These are phyloP conservation scores for Lecanicillium sp. DNA, from an alignment of 2,329 filamentous ascomycete genomes.

Conservation along the genomic window DNA sequence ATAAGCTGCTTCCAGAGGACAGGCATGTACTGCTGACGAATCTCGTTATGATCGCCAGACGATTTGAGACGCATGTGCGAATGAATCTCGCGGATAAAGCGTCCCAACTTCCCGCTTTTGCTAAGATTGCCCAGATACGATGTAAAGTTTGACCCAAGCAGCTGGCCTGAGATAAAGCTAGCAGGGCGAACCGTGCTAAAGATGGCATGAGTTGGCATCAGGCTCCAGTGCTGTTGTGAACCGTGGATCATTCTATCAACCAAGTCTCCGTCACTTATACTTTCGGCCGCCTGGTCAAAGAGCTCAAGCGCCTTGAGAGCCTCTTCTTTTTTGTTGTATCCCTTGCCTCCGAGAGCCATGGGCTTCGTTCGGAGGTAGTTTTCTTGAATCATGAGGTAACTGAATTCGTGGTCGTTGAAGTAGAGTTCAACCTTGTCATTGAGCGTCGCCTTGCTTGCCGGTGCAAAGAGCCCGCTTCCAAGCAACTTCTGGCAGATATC, in stretches of 20 bases:
- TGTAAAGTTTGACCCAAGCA: constrained; percentile 71
- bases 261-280: constrained; percentile 93
- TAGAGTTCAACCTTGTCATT: constrained; percentile 99
- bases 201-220: constrained; percentile 94
- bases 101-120: constrained; percentile 67
- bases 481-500: constrained; percentile 94
- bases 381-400: constrained; percentile 94
- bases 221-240: constrained; percentile 93
- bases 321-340: constrained; percentile 55
- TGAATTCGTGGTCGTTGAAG: constrained; percentile 99
- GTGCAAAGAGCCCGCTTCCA: constrained; percentile 75
- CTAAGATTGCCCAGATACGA: constrained; percentile 94
- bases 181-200: constrained; percentile 92
- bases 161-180: constrained; percentile 75
- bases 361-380: constrained; percentile 89
- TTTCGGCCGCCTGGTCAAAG: constrained; percentile 79
- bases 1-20: constrained; percentile 76
- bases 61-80: constrained; percentile 90
- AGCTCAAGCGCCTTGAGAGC: constrained; percentile 80
- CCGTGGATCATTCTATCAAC: constrained; percentile 98
- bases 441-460: constrained; percentile 73
- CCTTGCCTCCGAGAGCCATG: constrained; percentile 45
- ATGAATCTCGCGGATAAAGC: constrained; percentile 87
- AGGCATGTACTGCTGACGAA: constrained; percentile 90
- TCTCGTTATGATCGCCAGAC: constrained; percentile 85